Percentiles rank a stretch among this genome's conserved stretches.
phyloP scores from a whole-genome alignment of 2,329 filamentous ascomycete genomes.

The Fusarium chuoi region DNA sequence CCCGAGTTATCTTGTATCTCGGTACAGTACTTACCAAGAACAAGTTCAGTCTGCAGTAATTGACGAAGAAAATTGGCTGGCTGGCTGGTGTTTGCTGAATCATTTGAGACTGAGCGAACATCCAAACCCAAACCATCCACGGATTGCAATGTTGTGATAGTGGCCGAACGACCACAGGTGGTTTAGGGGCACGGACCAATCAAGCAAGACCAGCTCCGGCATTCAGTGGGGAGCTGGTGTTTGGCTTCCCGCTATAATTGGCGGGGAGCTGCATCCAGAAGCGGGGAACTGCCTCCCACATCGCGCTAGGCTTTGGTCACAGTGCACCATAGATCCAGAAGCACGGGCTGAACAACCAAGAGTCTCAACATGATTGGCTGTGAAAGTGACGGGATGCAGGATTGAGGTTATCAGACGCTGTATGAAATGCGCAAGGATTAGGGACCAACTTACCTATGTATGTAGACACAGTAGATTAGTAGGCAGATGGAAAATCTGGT shows the following conservation, averaged over 20 bases:
- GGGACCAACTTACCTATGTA: background rate
- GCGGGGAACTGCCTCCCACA: constrained; percentile 33
- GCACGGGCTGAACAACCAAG: background rate
- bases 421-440: background rate
- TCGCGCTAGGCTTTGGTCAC: constrained; percentile 26
- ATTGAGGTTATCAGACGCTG: background rate
- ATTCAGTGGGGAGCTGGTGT: constrained; percentile 37
- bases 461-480: background rate
- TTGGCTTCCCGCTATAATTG: constrained; percentile 19
- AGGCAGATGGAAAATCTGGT: background rate
- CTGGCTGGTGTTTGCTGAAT: constrained; percentile 12
- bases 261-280: constrained; percentile 22
- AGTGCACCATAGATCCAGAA: constrained; percentile 13
- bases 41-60: constrained; percentile 6
- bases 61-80: constrained; percentile 12
- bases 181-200: constrained; percentile 31
- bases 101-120: constrained; percentile 11
- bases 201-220: constrained; percentile 10
- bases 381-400: background rate
- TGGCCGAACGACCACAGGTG: constrained; percentile 33
- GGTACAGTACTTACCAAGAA: background rate
- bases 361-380: background rate
- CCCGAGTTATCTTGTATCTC: background rate
- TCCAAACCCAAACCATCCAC: constrained; percentile 12
- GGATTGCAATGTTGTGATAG: constrained; percentile 37